A percentile compares a stretch with the other conserved stretches of the same genome.
Evolutionary conservation across 768 basidiomycete species (phyloP).

Genomic region (Mycena kentingensis): DNA sequence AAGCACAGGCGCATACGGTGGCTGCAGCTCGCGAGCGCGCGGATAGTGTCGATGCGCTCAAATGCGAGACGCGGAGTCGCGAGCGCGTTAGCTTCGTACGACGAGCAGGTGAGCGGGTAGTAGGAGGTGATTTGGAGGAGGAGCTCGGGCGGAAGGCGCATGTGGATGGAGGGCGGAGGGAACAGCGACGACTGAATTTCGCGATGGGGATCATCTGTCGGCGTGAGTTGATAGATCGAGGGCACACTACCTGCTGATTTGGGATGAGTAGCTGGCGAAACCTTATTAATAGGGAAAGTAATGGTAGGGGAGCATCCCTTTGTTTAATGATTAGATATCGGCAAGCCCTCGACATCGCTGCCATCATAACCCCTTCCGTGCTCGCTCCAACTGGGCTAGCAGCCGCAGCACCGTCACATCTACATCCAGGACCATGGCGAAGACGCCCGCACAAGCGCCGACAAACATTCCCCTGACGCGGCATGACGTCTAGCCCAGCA

Average conservation of each 20-base stretch:
- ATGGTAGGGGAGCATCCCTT: too few species aligned
- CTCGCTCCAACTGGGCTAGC: too few species aligned
- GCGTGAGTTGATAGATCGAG: not conserved
- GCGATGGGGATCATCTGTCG: not conserved
- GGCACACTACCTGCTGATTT: not conserved
- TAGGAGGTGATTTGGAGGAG: not conserved
- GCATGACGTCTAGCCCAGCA: too few species aligned
- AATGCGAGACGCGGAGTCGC: not conserved
- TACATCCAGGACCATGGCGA: too few species aligned
- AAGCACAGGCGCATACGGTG: not conserved
- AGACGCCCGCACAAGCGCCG: too few species aligned
- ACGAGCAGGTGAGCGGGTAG: not conserved
- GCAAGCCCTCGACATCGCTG: too few species aligned
- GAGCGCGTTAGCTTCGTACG: not conserved
- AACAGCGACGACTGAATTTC: not conserved
- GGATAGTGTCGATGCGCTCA: not conserved
- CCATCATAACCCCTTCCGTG: too few species aligned
- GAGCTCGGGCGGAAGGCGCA: not conserved
- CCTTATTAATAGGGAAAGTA: too few species aligned
- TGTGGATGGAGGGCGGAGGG: not conserved
- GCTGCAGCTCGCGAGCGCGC: not conserved
- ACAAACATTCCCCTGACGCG: too few species aligned
- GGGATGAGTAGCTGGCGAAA: too few species aligned
- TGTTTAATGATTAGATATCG: too few species aligned
- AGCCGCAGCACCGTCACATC: too few species aligned